Evolutionary conservation across 2,329 filamentous ascomycete species (phyloP), one percentile per base, ranked within the genome.

Genomic region (Botrytis porri): DNA sequence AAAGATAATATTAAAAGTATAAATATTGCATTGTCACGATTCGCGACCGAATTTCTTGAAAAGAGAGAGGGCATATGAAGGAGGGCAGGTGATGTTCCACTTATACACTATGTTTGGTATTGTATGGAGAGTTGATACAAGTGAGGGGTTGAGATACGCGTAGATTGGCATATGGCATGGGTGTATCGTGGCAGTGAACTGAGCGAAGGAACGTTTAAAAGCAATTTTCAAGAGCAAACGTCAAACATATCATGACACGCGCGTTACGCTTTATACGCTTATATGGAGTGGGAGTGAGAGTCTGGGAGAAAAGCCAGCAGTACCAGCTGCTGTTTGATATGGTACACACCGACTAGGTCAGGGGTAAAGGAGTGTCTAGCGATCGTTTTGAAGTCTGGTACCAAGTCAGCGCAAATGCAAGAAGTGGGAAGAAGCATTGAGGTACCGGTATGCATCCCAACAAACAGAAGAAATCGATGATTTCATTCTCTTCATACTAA

Each of bases 91-190:
- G 60, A 18, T 62, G 60, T 41, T 48, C 41, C 41, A 65, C 62
- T 48, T 48, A 48, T 20, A 65, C 41, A 65, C 29, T 65, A 41
- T 65, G 48, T 65, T 48, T 65, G n/a, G 41, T 25, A 48, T 25
- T 35, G 62, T 43, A 48, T 65, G 41, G 39, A 48, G 20, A 65
- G 62, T 16, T 35, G 41, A 45, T 48, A 65, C 37, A 41, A 62
- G 60, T 41, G 60, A 62, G 60, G 60, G 60, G 60, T 62, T 62
- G 60, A 41, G 12, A 62, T 62, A 25, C 20, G 60, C 37, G 60
- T n/a, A n/a, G 25, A 14, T 39, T 39, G 25, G 37, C 22, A 65
- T 45, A 12, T 32, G 41, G 29, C 29, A 43, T 32, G n/a, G 41
- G 62, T 32, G 20, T 5, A 48, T 43, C n/a, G 41, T 45, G 62